Conservation (phyloP, 768 basidiomycete genomes). For the Gymnopilus dilepis region DNA sequence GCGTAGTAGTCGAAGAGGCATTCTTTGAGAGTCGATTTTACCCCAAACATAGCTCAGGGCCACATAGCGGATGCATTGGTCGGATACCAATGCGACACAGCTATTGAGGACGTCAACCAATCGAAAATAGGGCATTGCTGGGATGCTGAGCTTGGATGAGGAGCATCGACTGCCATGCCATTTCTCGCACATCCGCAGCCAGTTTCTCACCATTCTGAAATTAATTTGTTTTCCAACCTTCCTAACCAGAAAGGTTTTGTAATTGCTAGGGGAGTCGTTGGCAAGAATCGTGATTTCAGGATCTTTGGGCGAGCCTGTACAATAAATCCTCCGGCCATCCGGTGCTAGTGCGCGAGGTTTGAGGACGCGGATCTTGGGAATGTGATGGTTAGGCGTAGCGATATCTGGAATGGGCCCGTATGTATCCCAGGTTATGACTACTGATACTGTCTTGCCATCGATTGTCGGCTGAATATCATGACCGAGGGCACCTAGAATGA, state of each 20-base stretch:
- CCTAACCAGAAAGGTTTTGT: background rate
- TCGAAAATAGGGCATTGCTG: background rate
- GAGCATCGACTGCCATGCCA: background rate
- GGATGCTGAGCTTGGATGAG: background rate
- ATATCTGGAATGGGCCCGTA: background rate
- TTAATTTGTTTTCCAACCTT: background rate
- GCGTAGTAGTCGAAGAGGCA: too few species aligned
- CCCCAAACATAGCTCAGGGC: background rate
- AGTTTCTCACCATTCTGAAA: constrained; percentile 6
- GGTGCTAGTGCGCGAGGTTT: background rate
- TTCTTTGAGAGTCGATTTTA: background rate
- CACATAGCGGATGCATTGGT: background rate
- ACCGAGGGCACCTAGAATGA: background rate
- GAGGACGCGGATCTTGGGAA: background rate
- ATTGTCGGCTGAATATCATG: background rate
- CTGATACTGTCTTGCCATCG: background rate
- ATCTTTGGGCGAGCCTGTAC: background rate
- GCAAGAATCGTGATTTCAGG: background rate
- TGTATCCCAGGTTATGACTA: background rate
- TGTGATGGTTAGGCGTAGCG: background rate
- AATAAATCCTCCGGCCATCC: background rate
- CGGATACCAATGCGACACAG: background rate
- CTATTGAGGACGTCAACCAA: background rate
- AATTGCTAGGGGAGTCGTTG: background rate
- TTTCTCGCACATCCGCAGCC: background rate